These are phyloP conservation scores for maize (Zea mays) DNA, from an alignment of 176 grass and related monocot genomes.

Conservation along the genomic window Zm-B73-REFERENCE-NAM-5.0 NC_050100.1:170190501-170191000, in stretches of 20 bases:
- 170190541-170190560: not conserved
- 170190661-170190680: constrained; percentile 49
- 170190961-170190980: constrained; percentile 50
- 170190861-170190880: not conserved
- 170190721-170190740: not conserved
- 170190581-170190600: not conserved
- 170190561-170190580: not conserved
- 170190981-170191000: constrained; percentile 47
- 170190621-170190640: constrained; percentile 61
- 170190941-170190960: constrained; percentile 51
- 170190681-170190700: constrained; percentile 62
- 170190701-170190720: constrained; percentile 34
- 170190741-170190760: constrained; percentile 42
- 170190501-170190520: not conserved
- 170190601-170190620: constrained; percentile 19
- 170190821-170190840: constrained; percentile 25
- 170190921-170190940: constrained; percentile 57
- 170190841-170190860: not conserved
- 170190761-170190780: constrained; percentile 53
- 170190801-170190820: constrained; percentile 62
- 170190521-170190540: not conserved
- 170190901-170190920: constrained; percentile 46
- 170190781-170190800: constrained; percentile 57
- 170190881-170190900: not conserved
- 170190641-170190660: constrained; percentile 57